Evolutionary conservation across 2,329 filamentous ascomycete genomes (phyloP).

Genomic region (Bipolaris sorokiniana): DNA sequence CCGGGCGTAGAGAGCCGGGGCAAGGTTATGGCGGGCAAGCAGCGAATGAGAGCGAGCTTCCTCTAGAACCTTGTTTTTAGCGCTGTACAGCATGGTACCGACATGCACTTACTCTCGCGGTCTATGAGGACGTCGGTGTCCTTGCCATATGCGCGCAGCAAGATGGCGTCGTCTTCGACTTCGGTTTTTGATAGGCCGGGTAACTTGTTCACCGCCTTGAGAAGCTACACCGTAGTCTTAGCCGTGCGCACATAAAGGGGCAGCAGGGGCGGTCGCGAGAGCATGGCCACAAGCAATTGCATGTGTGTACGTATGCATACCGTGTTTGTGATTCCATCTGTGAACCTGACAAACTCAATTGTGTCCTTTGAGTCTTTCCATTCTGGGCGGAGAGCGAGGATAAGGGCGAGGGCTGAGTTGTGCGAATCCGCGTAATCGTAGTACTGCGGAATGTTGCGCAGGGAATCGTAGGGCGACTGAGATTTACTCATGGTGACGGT

Average conservation of each 20-base stretch:
- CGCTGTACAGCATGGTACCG: neutral
- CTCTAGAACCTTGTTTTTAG: conserved; percentile 51
- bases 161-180: conserved; percentile 81
- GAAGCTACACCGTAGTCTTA: conserved; percentile 52
- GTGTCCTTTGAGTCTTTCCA: conserved; percentile 77
- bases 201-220: conserved; percentile 75
- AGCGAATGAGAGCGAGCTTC: conserved; percentile 77
- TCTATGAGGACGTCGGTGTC: conserved; percentile 96
- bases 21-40: conserved; percentile 80
- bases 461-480: conserved; percentile 40
- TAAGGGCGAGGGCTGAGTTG: conserved; percentile 77
- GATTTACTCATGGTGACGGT: conserved; percentile 33
- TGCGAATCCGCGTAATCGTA: conserved; percentile 81
- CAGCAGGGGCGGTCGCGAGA: neutral
- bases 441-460: conserved; percentile 70
- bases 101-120: conserved; percentile 72
- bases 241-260: conserved; percentile 8
- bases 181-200: conserved; percentile 75
- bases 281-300: neutral
- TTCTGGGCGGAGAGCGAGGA: conserved; percentile 79
- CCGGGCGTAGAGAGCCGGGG: conserved; percentile 84
- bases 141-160: conserved; percentile 92
- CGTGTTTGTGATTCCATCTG: conserved; percentile 98
- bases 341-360: conserved; percentile 88
- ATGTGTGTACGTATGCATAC: conserved; percentile 51